Evolutionary conservation across 2,329 filamentous ascomycete species (phyloP), one percentile per base, ranked within the genome.

Genomic region (Clonostachys byssicola): DNA sequence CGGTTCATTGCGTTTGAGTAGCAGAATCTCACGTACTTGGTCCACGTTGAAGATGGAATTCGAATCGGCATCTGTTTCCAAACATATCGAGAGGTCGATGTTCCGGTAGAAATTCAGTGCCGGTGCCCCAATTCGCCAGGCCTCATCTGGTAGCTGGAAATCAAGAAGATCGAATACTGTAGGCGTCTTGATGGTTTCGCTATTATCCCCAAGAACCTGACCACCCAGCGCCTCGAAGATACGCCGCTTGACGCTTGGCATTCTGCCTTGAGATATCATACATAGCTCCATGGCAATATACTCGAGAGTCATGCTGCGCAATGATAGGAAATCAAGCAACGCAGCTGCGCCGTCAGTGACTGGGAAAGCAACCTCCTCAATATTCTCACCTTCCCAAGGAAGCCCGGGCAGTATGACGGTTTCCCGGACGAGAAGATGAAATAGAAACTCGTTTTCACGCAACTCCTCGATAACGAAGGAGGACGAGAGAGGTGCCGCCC

Each of bases 131-230:
- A 71, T 63, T 20, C 71, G 64, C 71, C 79, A 81, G n/a, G 72
- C 60, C 14, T 65, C 72, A 42, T 75, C 74, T 17, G 73, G 62
- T 3, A 77, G 65, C 50, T 94, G 79, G 58, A 97, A 97, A 66
- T 99, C 94, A 57, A 95, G 94, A 18, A 97, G 77, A 54, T 96
- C 91, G 59, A 97, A 96, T 7, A 97, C 79, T 5, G 88, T 91
- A 1, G 86, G 78, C 49, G 90, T 87, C 30, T 74, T 70, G 36
- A 87, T 72, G 6, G 82, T 72, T 46, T 88, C 80, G 43, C 86
- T 85, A 49, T 81, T 81, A 13, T 86, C 79, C 16, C 83, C 72
- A 12, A 80, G 74, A 8, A 89, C 82, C 40, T 86, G 83, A 6
- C 94, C 94, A 40, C 92, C 81, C n/a, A 97, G 72, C 1, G 89